Evolutionary conservation across 2,329 filamentous ascomycete species (phyloP).

Genomic region (Fusarium foetens): DNA sequence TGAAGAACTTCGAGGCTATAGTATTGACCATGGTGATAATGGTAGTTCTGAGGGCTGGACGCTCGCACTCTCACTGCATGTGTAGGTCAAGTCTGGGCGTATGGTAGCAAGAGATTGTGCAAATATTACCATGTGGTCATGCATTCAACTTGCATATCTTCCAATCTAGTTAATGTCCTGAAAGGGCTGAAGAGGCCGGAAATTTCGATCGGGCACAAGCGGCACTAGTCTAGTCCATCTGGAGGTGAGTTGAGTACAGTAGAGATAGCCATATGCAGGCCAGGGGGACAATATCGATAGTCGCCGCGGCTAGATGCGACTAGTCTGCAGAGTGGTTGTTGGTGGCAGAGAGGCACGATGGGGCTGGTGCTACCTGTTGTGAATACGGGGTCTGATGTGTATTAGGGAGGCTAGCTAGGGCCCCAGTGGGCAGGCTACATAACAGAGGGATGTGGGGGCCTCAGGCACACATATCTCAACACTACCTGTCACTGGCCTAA

Average conservation of each 20-base stretch:
- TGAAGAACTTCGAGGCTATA: background rate
- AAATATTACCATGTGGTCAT: background rate
- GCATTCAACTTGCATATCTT: background rate
- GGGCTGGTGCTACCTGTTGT: conserved; percentile 1
- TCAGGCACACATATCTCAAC: too few relatives aligned
- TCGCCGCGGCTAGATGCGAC: conserved; percentile 27
- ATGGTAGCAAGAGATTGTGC: background rate
- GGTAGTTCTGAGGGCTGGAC: background rate
- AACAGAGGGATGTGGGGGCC: too few relatives aligned
- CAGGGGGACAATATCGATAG: conserved; percentile 32
- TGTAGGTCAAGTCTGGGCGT: background rate
- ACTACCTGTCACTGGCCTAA: conserved; percentile 5
- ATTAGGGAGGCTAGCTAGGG: too few relatives aligned
- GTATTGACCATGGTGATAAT: background rate
- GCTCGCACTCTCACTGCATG: background rate
- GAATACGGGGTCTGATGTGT: too few relatives aligned
- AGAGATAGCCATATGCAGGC: conserved; percentile 15
- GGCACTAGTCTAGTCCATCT: background rate
- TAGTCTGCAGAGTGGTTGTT: conserved; percentile 21
- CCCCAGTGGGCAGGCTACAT: too few relatives aligned
- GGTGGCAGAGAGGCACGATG: conserved; percentile 15
- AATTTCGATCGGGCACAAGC: background rate
- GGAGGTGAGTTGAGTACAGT: background rate
- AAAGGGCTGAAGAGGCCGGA: background rate
- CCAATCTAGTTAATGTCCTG: background rate